Percentiles rank a stretch among this genome's conserved stretches.
Conservation (phyloP, 352 stramenopile genomes). For the Globisporangium mamillatum region DNA sequence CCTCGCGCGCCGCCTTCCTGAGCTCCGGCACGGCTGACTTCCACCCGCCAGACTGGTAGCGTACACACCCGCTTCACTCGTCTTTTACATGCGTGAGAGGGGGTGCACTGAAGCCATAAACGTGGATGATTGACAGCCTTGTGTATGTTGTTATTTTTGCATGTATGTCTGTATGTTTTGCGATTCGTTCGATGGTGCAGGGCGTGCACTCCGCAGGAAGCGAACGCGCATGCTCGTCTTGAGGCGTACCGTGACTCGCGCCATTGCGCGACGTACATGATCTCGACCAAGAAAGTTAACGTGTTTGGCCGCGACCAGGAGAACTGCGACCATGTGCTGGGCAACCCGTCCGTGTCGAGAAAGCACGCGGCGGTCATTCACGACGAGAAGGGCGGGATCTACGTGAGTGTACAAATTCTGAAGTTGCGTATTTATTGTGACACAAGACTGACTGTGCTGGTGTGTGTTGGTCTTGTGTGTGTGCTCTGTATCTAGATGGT, state of each 20-base stretch:
- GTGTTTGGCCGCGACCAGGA: conserved; percentile 85
- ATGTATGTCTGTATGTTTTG: neutral
- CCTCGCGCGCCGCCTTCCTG: conserved; percentile 70
- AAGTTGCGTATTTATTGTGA: neutral
- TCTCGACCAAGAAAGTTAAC: conserved; percentile 79
- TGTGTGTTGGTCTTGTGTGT: conserved; percentile 4
- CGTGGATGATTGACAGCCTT: neutral
- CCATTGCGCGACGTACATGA: conserved; percentile 85
- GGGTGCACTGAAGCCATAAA: neutral
- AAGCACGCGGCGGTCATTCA: conserved; percentile 88
- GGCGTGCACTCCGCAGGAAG: conserved; percentile 61
- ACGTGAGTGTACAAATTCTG: conserved; percentile 38
- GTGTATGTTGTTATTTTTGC: neutral
- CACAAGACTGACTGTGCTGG: neutral
- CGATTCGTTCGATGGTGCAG: conserved; percentile 21
- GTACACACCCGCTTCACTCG: neutral
- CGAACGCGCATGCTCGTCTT: conserved; percentile 65
- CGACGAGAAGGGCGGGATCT: conserved; percentile 76
- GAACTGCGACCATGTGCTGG: conserved; percentile 82
- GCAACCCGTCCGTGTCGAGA: conserved; percentile 82
- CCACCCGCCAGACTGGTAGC: conserved; percentile 71
- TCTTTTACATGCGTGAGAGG: neutral
- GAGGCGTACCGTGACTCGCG: conserved; percentile 74
- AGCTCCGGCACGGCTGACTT: conserved; percentile 75
- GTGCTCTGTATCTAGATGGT: conserved; percentile 50